These are phyloP conservation scores for Ganoderma meredithae DNA, from an alignment of 1,284 basidiomycete genomes.

Conservation along the genomic window DNA sequence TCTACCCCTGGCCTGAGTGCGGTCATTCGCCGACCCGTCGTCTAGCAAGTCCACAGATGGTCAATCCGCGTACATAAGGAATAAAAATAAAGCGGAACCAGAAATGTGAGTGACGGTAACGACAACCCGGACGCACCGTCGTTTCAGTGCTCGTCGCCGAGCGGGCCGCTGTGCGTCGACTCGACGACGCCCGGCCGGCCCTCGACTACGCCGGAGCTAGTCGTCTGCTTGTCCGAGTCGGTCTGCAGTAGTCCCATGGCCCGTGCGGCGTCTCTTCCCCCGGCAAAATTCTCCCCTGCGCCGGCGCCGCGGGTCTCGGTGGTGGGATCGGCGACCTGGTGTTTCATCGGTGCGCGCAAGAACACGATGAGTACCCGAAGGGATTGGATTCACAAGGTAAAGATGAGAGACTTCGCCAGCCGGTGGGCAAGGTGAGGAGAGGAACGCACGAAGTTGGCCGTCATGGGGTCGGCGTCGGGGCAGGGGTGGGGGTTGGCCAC, in stretches of 20 bases:
- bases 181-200: slow-evolving; percentile 63
- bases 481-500: slow-evolving; percentile 54
- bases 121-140: slow-evolving; percentile 41
- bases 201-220: slow-evolving; percentile 57
- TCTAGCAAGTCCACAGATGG: slow-evolving; percentile 37
- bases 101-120: not conserved
- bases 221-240: slow-evolving; percentile 34
- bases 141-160: slow-evolving; percentile 54
- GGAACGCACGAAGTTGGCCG: slow-evolving; percentile 52
- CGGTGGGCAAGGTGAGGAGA: not conserved
- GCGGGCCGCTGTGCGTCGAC: slow-evolving; percentile 56
- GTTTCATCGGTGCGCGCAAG: not conserved
- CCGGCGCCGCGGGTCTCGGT: slow-evolving; percentile 49
- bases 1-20: slow-evolving; percentile 10
- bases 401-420: not conserved
- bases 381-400: too few relatives aligned
- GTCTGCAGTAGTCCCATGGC: slow-evolving; percentile 40
- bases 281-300: slow-evolving; percentile 48
- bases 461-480: slow-evolving; percentile 48
- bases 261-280: slow-evolving; percentile 46
- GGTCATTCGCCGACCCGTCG: slow-evolving; percentile 52
- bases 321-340: slow-evolving; percentile 51
- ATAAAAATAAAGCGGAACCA: not conserved
- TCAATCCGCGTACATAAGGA: not conserved
- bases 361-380: not conserved